phyloP scores from a whole-genome alignment of 805 yeast genomes.

The Debaryomyces tyrocola region DNA sequence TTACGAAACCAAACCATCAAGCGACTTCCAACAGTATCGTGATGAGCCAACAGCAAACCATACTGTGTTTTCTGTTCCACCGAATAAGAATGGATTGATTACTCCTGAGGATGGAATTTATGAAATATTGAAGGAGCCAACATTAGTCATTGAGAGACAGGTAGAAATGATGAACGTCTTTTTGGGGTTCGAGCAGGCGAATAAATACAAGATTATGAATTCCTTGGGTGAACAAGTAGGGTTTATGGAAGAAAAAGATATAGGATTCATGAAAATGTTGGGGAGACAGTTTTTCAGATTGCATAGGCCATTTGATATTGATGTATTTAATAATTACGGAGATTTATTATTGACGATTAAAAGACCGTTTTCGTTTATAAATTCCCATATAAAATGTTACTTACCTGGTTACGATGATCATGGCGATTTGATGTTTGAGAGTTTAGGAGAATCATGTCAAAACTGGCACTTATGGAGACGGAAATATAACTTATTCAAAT shows the following conservation, averaged over 20 bases:
- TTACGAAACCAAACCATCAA: slow-evolving; percentile 28
- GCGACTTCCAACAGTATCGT: slow-evolving; percentile 17
- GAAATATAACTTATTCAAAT: slow-evolving; percentile 73
- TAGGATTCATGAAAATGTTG: slow-evolving; percentile 65
- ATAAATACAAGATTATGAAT: slow-evolving; percentile 72
- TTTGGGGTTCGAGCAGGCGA: slow-evolving; percentile 90
- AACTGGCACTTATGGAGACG: slow-evolving; percentile 96
- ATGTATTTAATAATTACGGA: slow-evolving; percentile 64
- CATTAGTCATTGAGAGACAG: slow-evolving; percentile 82
- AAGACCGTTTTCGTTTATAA: slow-evolving; percentile 84
- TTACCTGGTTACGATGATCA: slow-evolving; percentile 52
- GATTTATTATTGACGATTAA: slow-evolving; percentile 63
- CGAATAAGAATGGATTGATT: slow-evolving; percentile 51
- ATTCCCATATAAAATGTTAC: slow-evolving; percentile 78
- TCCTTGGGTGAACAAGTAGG: slow-evolving; percentile 75
- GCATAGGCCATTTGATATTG: slow-evolving; percentile 84
- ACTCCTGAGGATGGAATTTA: slow-evolving; percentile 59
- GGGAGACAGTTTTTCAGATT: slow-evolving; percentile 79
- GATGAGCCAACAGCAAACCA: slow-evolving; percentile 30
- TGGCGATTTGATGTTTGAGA: slow-evolving; percentile 40
- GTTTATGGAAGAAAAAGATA: slow-evolving; percentile 77
- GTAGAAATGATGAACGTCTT: slow-evolving; percentile 85
- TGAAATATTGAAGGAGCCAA: slow-evolving; percentile 70
- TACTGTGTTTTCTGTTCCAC: slow-evolving; percentile 34
- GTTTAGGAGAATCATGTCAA: slow-evolving; percentile 84